Base-by-base conservation (phyloP, 306 rosid genomes). In the Vigna trinervia region DNA sequence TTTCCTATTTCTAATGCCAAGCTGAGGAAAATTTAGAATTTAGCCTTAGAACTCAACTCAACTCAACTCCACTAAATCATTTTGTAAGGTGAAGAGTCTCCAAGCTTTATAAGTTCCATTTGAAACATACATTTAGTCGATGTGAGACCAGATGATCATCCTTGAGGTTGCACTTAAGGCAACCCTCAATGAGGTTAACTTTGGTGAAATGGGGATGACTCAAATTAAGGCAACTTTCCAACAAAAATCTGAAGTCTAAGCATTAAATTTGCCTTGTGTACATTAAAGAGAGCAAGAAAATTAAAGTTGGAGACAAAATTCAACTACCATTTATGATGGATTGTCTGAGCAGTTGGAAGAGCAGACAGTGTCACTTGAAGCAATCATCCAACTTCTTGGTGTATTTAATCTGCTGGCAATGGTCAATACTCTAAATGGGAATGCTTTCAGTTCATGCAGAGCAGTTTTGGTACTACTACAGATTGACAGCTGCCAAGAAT, bases 401-500 rank as follows among this genome's bases (percentile, higher is more conserved):
- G 68, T 74, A 43, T 53, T 70, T 36, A 79, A 15, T 74, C 54
- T 74, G 23, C 50, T n/a, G 63, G 38, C 17, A 57, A 52, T 57
- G 12, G 64, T 59, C 38, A 28, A 45, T 75, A 41, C 50, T 17
- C 45, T 54, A 12, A 70, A 20, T 41, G 56, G 53, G 34, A 58
- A 17, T 57, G 62, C 43, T 8, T 65, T 71, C 39, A 56, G 68
- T 26, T 83, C 23, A 20, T 58, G 52, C 38, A 13, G 53, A 53
- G 64, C 74, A 74, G 58, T 69, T 62, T 28, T 61, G 81, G 39
- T 46, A n/a, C 60, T 84, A 54, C 20, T 22, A 36, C n/a, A 15
- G 28, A 39, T 71, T 65, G 69, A 64, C 58, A 54, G 53, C 54
- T 53, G 71, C 46, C 63, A 56, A 17, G 71, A 67, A 9, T 64